Percentiles rank a stretch among this genome's conserved stretches.
Conservation (phyloP, 139 green algal genomes). For the Chlorella sp. region DNA sequence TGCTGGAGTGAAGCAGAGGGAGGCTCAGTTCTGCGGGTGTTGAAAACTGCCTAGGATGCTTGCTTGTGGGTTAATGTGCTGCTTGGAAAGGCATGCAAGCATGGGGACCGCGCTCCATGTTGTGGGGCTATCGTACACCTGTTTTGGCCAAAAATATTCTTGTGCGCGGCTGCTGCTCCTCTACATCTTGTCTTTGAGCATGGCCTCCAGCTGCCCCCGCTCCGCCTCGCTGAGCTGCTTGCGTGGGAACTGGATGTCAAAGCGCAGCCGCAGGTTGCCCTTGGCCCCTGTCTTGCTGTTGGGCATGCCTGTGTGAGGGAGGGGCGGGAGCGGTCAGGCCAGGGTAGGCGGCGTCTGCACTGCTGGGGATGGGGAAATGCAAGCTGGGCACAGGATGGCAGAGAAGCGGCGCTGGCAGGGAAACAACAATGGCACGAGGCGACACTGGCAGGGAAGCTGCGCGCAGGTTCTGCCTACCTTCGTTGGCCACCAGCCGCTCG, state of each 20-base stretch:
- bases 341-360: neutral
- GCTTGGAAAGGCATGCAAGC: neutral
- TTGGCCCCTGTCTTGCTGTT: slow-evolving; percentile 70
- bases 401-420: too few species aligned
- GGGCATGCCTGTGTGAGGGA: slow-evolving; percentile 78
- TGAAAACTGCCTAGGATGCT: neutral
- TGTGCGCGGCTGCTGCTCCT: too few species aligned
- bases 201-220: slow-evolving; percentile 16
- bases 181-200: slow-evolving; percentile 41
- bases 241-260: slow-evolving; percentile 76
- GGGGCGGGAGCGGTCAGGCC: neutral
- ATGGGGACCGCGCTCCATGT: too few species aligned
- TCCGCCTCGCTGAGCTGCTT: slow-evolving; percentile 29
- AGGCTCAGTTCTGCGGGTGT: too few species aligned
- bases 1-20: too few species aligned
- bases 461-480: slow-evolving; percentile 55
- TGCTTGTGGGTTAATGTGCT: neutral
- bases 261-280: slow-evolving; percentile 79
- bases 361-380: too few species aligned
- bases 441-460: too few species aligned
- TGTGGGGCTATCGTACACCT: too few species aligned
- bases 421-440: too few species aligned
- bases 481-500: slow-evolving; percentile 39
- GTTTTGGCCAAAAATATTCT: too few species aligned
- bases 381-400: too few species aligned